These are phyloP conservation scores for Panaeolus papilionaceus DNA, from an alignment of 768 basidiomycete genomes.

Conservation along the genomic window DNA sequence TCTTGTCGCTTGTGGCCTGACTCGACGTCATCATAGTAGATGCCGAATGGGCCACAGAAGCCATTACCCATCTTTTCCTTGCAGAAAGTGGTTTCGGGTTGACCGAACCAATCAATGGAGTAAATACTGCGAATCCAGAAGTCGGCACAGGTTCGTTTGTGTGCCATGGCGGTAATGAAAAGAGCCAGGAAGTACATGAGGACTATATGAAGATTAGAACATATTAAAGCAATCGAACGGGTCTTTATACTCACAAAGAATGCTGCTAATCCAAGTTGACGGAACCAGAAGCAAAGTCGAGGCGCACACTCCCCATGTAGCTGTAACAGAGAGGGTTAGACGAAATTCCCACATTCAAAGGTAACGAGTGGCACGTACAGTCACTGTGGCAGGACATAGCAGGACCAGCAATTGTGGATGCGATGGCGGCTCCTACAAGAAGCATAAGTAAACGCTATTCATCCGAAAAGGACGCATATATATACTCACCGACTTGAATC, in stretches of 20 bases:
- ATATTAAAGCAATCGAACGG: neutral
- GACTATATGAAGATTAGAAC: constrained; percentile 22
- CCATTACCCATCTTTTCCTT: constrained; percentile 25
- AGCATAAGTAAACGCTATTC: neutral
- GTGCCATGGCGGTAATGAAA: constrained; percentile 51
- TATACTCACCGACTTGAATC: constrained; percentile 55
- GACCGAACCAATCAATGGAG: constrained; percentile 63
- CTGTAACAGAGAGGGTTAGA: constrained; percentile 31
- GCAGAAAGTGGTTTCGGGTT: constrained; percentile 17
- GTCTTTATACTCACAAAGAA: constrained; percentile 46
- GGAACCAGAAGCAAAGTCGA: constrained; percentile 55
- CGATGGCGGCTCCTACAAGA: constrained; percentile 53
- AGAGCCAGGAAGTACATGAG: constrained; percentile 63
- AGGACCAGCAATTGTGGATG: constrained; percentile 48
- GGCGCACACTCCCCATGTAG: constrained; percentile 49
- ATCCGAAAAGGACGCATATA: neutral
- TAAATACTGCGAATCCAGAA: constrained; percentile 63
- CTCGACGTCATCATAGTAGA: constrained; percentile 37
- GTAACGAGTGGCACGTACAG: constrained; percentile 35
- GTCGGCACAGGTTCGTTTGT: constrained; percentile 45
- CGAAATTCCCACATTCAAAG: neutral
- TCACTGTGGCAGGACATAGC: constrained; percentile 31
- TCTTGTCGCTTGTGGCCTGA: constrained; percentile 29
- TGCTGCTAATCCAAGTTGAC: constrained; percentile 51
- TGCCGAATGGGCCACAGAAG: constrained; percentile 22